Evolutionary conservation across 2,329 filamentous ascomycete genomes (phyloP), one percentile per base, ranked within the genome.

Genomic region (Cordyceps javanica): DNA sequence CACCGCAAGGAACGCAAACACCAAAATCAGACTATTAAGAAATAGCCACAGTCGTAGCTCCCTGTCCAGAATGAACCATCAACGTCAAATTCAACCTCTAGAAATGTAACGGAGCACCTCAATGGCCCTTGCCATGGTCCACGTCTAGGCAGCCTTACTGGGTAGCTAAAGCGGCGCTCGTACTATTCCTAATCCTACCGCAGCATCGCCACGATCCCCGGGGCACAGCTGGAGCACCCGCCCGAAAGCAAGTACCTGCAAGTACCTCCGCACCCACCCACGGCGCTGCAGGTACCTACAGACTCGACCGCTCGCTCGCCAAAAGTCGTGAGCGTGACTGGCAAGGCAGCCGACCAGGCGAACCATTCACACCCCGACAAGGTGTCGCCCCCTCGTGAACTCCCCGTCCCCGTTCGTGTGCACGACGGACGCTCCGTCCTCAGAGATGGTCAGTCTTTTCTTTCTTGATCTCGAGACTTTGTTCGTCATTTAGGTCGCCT

Each of bases 341-440:
- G 23, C 38, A 52, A 59, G 58, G 58, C 58, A 59, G 45, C 28
- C 58, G 58, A 56, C 53, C 58, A 51, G 45, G 52, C 58, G 48
- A 44, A 56, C 44, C 36, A 39, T 59, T 56, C 58, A 59, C 58
- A 53, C 53, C 51, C 45, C 21, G 28, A 52, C 53, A 51, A 50
- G 58, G 50, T 28, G 36, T 42, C 25, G n/a, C 26, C 14, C 21
- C 46, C 48, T 30, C 45, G 19, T 41, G 41, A 41, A 16, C 30
- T 19, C 32, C 14, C 26, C 28, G n/a, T 52, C 23, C 26, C 13
- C 45, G n/a, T 6, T 32, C n/a, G 23, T 30, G n/a, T 10, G n/a
- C 26, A 21, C n/a, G n/a, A n/a, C n/a, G n/a, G n/a, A 32, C 26
- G 14, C 16, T 38, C 36, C 36, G 5, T 16, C 36, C 16, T n/a